These are phyloP conservation scores for Amniculicola lignicola DNA, from an alignment of 495 filamentous ascomycete genomes.

Conservation along the genomic window DNA sequence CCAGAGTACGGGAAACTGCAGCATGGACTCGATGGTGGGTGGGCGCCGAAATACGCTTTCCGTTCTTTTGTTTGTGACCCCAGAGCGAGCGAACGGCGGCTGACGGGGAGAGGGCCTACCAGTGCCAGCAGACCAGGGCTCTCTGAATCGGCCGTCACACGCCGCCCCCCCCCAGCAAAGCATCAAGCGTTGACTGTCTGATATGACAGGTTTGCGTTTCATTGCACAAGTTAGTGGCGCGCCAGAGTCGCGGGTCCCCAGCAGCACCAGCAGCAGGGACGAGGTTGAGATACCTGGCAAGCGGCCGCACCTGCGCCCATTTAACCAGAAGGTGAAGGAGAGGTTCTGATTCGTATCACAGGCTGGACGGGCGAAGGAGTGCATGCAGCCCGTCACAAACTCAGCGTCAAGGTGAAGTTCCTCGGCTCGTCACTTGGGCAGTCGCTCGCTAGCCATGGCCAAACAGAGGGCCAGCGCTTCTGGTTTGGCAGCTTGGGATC, in stretches of 20 bases:
- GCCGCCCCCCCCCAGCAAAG: background rate
- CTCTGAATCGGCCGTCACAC: slow-evolving; percentile 8
- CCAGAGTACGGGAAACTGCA: slow-evolving; percentile 31
- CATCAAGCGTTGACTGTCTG: slow-evolving; percentile 22
- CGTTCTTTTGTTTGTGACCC: background rate
- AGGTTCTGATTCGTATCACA: slow-evolving; percentile 7
- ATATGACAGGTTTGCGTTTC: slow-evolving; percentile 22
- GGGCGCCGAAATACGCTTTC: slow-evolving; percentile 9
- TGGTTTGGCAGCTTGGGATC: slow-evolving; percentile 24
- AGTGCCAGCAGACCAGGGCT: background rate
- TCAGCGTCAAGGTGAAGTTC: too few relatives aligned
- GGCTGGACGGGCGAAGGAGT: too few relatives aligned
- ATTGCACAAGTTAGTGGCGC: background rate
- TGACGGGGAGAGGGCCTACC: slow-evolving; percentile 25
- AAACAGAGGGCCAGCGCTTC: background rate
- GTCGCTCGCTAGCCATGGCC: too few relatives aligned
- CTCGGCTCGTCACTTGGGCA: too few relatives aligned
- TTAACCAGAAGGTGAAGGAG: background rate
- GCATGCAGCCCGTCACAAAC: too few relatives aligned
- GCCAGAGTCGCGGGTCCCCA: background rate
- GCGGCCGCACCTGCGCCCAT: too few relatives aligned
- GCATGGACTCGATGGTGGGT: slow-evolving; percentile 24
- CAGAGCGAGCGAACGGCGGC: slow-evolving; percentile 8
- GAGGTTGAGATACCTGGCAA: too few relatives aligned
- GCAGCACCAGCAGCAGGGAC: too few relatives aligned